Conservation (phyloP, 2,329 filamentous ascomycete species). For the Curvularia hawaiiensis region DNA sequence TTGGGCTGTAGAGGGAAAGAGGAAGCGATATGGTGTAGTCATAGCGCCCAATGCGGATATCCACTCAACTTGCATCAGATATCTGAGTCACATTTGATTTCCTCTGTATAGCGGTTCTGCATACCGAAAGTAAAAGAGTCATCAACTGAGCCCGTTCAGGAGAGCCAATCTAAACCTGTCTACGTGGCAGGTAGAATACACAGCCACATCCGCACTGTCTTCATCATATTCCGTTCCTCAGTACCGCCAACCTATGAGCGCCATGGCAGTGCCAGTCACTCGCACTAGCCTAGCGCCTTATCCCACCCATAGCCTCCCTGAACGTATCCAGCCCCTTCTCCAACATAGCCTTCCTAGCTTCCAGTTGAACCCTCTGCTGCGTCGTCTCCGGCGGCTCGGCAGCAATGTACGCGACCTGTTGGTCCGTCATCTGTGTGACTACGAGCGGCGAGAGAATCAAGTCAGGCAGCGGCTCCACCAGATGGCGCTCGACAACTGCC, state of each 20-base stretch:
- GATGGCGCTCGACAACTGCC: slow-evolving; percentile 48
- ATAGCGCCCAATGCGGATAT: no score
- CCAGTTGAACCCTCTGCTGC: slow-evolving; percentile 34
- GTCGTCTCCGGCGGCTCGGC: slow-evolving; percentile 41
- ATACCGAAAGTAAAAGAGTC: neutral
- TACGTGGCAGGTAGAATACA: neutral
- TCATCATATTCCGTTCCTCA: neutral
- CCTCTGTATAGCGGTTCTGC: no score
- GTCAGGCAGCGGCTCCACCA: slow-evolving; percentile 38
- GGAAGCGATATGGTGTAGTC: no score
- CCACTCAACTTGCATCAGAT: no score
- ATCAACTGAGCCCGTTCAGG: neutral
- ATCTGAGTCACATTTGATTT: no score
- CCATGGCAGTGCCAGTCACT: neutral
- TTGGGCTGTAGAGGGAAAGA: no score
- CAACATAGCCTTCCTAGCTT: slow-evolving; percentile 38
- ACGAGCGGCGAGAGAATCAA: slow-evolving; percentile 39
- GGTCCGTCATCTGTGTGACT: slow-evolving; percentile 40
- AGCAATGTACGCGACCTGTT: slow-evolving; percentile 42
- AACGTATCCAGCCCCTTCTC: slow-evolving; percentile 46
- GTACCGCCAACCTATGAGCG: neutral
- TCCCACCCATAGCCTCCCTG: slow-evolving; percentile 31
- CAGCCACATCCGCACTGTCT: neutral
- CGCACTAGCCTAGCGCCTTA: slow-evolving; percentile 7
- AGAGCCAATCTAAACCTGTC: neutral